phyloP scores from a whole-genome alignment of 1,284 basidiomycete genomes.

The Ceratobasidium sp. region DNA sequence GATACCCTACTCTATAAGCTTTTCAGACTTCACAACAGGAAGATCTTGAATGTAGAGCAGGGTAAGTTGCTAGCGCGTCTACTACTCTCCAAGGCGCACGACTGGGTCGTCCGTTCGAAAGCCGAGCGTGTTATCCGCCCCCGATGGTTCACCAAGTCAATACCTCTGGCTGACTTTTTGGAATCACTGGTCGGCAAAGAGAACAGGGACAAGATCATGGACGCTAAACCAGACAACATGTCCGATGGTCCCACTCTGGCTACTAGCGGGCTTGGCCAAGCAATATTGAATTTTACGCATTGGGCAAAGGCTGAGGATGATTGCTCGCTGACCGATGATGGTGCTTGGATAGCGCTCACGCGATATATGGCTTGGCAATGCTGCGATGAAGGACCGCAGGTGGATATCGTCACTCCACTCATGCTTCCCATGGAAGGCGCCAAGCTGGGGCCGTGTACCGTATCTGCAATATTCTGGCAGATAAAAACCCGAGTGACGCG shows the following conservation, averaged over 20 bases:
- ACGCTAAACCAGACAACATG: not conserved
- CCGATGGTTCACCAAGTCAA: not conserved
- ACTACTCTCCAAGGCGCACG: slow-evolving; percentile 3
- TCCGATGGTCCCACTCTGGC: not conserved
- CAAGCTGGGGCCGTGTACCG: not conserved
- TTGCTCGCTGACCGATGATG: too few species aligned
- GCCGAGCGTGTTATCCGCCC: not conserved
- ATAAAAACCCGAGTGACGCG: not conserved
- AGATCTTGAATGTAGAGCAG: slow-evolving; percentile 3
- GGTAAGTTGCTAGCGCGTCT: not conserved
- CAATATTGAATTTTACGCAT: not conserved
- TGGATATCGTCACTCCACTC: too few species aligned
- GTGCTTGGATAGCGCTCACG: too few species aligned
- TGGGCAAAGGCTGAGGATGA: too few species aligned
- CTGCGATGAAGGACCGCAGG: too few species aligned
- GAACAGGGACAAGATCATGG: not conserved
- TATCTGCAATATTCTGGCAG: not conserved
- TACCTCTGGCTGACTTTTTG: not conserved
- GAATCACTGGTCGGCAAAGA: not conserved
- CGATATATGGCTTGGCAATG: too few species aligned
- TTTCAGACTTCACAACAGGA: not conserved
- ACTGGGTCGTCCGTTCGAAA: not conserved
- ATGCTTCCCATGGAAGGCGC: too few species aligned
- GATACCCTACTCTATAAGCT: not conserved
- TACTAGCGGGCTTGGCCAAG: not conserved